Conservation (phyloP, 768 basidiomycete genomes). For the Chlorophyllum brunneum region DNA sequence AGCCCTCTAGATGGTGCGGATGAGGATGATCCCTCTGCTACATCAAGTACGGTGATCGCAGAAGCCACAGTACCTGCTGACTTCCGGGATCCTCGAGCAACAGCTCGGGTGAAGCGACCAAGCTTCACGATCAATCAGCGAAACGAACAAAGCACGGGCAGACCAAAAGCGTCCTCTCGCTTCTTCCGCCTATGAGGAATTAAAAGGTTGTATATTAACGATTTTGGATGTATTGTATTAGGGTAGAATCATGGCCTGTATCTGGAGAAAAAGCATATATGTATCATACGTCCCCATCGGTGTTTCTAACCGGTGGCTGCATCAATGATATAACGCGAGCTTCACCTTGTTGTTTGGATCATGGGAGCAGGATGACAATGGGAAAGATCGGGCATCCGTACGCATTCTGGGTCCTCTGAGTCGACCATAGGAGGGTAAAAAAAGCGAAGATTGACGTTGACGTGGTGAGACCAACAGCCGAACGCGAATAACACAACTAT, state of each 20-base stretch:
- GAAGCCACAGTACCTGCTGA: conserved; percentile 15
- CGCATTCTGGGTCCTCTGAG: too few species aligned
- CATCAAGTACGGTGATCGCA: conserved; percentile 9
- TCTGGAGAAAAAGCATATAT: too few species aligned
- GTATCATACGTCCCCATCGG: too few species aligned
- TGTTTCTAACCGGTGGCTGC: too few species aligned
- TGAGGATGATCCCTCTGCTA: not conserved
- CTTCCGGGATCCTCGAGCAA: conserved; percentile 28
- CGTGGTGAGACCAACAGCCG: not conserved
- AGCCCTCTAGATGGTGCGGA: not conserved
- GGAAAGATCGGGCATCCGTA: too few species aligned
- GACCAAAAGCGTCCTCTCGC: conserved; percentile 19
- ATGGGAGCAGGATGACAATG: too few species aligned
- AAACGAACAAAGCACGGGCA: not conserved
- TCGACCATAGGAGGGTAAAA: too few species aligned
- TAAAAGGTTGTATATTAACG: not conserved
- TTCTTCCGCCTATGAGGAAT: conserved; percentile 23
- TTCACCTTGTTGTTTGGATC: too few species aligned
- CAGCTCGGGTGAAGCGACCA: conserved; percentile 30
- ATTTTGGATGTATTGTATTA: too few species aligned
- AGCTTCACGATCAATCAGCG: conserved; percentile 17
- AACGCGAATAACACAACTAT: not conserved
- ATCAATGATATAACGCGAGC: too few species aligned
- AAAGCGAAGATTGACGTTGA: not conserved
- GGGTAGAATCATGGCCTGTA: too few species aligned